These are phyloP conservation scores for Trichophyton simii DNA, from an alignment of 2,329 filamentous ascomycete species.

Conservation along the genomic window DNA sequence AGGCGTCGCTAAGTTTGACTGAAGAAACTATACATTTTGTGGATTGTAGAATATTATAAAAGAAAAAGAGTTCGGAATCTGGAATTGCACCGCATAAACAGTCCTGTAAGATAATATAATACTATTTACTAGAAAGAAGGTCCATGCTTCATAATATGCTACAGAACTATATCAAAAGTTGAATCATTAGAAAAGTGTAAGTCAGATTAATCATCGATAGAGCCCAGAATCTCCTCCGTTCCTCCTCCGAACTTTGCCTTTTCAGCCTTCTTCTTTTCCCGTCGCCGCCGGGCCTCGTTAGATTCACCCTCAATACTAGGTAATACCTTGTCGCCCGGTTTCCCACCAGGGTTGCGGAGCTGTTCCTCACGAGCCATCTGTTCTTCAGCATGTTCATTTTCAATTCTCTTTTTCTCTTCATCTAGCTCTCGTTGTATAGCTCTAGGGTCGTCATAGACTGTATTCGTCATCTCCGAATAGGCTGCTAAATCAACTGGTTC, in stretches of 20 bases:
- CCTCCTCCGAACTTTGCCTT: slow-evolving; percentile 21
- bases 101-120: neutral
- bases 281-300: slow-evolving; percentile 16
- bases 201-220: slow-evolving; percentile 21
- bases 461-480: slow-evolving; percentile 37
- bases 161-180: neutral
- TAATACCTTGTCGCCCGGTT: slow-evolving; percentile 17
- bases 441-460: slow-evolving; percentile 30
- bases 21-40: neutral
- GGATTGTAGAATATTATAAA: neutral
- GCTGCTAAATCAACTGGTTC: slow-evolving; percentile 33
- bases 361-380: slow-evolving; percentile 33
- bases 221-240: slow-evolving; percentile 30
- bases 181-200: neutral
- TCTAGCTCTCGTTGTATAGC: slow-evolving; percentile 31
- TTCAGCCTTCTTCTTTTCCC: slow-evolving; percentile 19
- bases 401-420: slow-evolving; percentile 34
- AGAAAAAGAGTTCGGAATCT: neutral
- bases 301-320: slow-evolving; percentile 24
- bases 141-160: neutral
- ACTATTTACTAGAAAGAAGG: neutral
- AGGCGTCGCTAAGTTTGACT: slow-evolving; percentile 4
- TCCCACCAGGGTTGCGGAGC: slow-evolving; percentile 30
- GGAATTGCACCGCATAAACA: neutral
- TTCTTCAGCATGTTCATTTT: slow-evolving; percentile 35